These are phyloP conservation scores for Clavispora fructus DNA, from an alignment of 805 yeast genomes.

Conservation along the genomic window DNA sequence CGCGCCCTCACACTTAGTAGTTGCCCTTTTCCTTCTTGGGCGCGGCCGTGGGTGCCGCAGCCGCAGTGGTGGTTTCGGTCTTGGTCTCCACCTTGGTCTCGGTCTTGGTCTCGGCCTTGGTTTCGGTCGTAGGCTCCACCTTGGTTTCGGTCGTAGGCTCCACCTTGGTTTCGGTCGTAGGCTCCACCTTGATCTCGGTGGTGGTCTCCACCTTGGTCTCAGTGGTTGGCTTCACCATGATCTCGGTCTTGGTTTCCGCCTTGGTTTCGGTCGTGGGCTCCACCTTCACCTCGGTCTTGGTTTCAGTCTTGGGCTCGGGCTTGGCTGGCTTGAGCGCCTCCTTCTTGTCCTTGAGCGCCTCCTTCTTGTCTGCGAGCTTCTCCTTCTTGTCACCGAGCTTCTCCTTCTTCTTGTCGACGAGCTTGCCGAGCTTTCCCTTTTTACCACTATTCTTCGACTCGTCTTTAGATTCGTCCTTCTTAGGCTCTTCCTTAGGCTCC, in stretches of 20 bases:
- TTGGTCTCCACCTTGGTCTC: background rate
- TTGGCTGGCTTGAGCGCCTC: background rate
- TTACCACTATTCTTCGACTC: background rate
- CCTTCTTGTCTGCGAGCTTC: background rate
- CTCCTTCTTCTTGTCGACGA: background rate
- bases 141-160: background rate
- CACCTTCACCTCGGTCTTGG: background rate
- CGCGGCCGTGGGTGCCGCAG: background rate
- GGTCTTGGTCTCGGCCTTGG: background rate
- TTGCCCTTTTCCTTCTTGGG: background rate
- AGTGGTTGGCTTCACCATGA: background rate
- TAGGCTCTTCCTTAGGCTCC: background rate
- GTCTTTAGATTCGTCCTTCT: background rate
- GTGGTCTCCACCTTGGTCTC: background rate
- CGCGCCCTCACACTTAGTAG: background rate
- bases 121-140: background rate
- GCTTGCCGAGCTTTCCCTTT: background rate
- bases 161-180: background rate
- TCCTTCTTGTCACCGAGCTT: background rate
- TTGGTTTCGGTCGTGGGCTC: background rate
- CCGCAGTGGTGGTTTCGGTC: background rate
- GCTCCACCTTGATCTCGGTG: background rate
- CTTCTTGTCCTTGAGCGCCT: background rate
- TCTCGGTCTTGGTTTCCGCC: background rate
- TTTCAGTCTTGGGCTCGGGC: background rate